phyloP scores from a whole-genome alignment of 2,329 filamentous ascomycete genomes.

The Aspergillus versicolor region DNA sequence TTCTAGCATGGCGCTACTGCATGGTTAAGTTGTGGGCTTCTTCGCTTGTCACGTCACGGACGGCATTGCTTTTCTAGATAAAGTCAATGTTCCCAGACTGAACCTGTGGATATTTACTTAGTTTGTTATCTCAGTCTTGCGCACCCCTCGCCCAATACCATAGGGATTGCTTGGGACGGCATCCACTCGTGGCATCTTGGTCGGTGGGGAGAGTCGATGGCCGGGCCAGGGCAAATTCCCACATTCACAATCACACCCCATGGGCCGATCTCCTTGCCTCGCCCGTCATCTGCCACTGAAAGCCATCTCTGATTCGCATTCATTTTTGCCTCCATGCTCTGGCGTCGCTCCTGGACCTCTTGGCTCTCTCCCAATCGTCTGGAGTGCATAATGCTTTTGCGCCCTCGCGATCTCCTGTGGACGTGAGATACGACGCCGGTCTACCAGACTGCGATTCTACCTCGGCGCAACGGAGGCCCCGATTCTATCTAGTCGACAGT shows the following conservation, averaged over 20 bases:
- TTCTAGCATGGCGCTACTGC: slow-evolving; percentile 5
- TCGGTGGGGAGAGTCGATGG: background rate
- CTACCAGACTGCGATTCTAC: background rate
- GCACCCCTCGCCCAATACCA: background rate
- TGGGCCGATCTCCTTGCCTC: background rate
- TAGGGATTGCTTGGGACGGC: background rate
- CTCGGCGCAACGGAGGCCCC: slow-evolving; percentile 3
- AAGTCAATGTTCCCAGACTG: background rate
- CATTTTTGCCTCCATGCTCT: background rate
- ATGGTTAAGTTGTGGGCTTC: slow-evolving; percentile 1
- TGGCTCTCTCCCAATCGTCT: background rate
- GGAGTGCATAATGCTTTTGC: too few relatives aligned
- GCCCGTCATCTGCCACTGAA: background rate
- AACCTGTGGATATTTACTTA: background rate
- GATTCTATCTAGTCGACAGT: background rate
- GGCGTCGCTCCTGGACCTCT: background rate
- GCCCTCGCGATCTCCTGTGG: too few relatives aligned
- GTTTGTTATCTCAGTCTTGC: background rate
- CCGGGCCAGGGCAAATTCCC: background rate
- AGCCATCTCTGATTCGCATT: background rate
- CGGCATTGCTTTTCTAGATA: background rate
- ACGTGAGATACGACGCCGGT: too few relatives aligned
- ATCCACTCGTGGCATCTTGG: too few relatives aligned
- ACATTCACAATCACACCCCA: background rate
- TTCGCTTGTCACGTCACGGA: background rate